phyloP scores from a whole-genome alignment of 1,139 yeast species.

The Arxiozyma heterogenica region DNA sequence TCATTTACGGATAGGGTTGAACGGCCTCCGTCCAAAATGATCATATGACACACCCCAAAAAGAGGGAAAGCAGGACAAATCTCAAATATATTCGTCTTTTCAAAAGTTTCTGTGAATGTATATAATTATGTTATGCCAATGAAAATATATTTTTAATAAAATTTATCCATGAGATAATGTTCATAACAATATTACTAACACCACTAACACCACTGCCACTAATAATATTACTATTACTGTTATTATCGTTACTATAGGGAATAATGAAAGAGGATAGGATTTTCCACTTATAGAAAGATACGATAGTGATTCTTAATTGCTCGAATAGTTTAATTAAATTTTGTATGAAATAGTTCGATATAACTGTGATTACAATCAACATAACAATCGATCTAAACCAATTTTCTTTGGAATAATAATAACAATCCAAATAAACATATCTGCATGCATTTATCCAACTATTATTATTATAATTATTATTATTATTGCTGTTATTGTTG shows the following conservation, averaged over 20 bases:
- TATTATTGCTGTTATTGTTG: neutral
- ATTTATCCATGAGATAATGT: neutral
- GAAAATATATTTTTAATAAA: neutral
- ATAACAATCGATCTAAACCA: neutral
- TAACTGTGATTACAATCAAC: neutral
- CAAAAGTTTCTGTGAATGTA: too few species aligned
- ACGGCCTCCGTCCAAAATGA: neutral
- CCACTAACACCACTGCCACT: neutral
- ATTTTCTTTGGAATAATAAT: neutral
- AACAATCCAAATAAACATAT: neutral
- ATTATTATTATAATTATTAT: neutral
- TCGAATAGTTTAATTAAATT: neutral
- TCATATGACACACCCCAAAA: too few species aligned
- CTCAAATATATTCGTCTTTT: too few species aligned
- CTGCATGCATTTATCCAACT: neutral
- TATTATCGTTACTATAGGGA: neutral
- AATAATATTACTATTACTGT: too few species aligned
- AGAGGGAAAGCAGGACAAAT: too few species aligned
- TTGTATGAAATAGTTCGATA: neutral
- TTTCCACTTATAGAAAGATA: slow-evolving; percentile 1
- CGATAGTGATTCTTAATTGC: neutral
- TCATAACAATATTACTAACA: neutral
- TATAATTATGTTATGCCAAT: too few species aligned
- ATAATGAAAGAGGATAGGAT: neutral
- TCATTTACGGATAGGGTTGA: too few species aligned